Evolutionary conservation across 441 rosid genomes (phyloP).

Genomic region (Corymbia citriodora): DNA sequence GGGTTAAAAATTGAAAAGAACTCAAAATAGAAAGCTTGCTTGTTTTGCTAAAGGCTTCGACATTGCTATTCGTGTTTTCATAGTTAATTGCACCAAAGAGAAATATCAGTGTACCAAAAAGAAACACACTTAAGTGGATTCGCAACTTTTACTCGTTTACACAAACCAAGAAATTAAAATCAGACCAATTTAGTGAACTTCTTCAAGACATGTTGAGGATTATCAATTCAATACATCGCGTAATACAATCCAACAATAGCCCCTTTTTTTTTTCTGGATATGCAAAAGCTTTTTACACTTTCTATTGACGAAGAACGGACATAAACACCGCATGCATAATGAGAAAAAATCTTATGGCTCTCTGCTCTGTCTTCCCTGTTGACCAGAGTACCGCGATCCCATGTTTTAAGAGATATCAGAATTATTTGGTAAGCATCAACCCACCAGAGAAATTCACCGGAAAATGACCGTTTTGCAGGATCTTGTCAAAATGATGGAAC

Average conservation of each 20-base stretch:
- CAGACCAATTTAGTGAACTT: not conserved
- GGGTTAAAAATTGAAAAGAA: not conserved
- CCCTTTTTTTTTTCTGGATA: not conserved
- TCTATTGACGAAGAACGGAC: not conserved
- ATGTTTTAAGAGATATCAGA: not conserved
- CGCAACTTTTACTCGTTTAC: not conserved
- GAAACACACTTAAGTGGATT: not conserved
- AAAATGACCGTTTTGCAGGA: slow-evolving; percentile 1
- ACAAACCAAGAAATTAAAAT: not conserved
- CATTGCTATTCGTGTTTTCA: not conserved
- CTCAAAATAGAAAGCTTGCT: not conserved
- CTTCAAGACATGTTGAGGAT: not conserved
- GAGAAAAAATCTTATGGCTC: not conserved
- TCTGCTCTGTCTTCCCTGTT: not conserved
- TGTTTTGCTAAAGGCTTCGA: not conserved
- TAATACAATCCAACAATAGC: too few relatives aligned
- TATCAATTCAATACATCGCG: not conserved
- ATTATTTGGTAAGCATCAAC: not conserved
- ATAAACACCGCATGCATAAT: not conserved
- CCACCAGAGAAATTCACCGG: slow-evolving; percentile 35
- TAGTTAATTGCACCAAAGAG: not conserved
- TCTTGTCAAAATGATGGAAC: slow-evolving; percentile 13
- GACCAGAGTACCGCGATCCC: not conserved
- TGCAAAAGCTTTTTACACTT: not conserved
- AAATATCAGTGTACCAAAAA: not conserved